A percentile compares a stretch with the other conserved stretches of the same genome.
phyloP scores from a whole-genome alignment of 208 protist genomes.

The Zelonia costaricensis region DNA sequence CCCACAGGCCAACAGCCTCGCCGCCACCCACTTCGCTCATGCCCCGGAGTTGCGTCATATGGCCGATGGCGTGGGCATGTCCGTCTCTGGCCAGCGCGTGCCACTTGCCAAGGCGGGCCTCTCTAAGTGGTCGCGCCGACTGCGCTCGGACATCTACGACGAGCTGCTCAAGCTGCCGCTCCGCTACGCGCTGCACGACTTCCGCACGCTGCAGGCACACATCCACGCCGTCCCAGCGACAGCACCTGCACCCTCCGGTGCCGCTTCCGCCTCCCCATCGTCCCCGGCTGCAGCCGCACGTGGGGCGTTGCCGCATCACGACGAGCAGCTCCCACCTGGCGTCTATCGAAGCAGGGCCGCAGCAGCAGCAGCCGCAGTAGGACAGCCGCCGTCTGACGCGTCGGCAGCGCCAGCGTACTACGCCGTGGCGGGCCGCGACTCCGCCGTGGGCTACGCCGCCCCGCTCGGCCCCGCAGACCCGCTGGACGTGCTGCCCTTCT shows the following conservation, averaged over 20 bases:
- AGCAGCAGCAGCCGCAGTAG: not conserved
- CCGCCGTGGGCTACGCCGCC: constrained; percentile 67
- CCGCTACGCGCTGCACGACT: constrained; percentile 80
- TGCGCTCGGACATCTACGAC: constrained; percentile 84
- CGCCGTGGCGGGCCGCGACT: constrained; percentile 46
- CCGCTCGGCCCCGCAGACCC: constrained; percentile 80
- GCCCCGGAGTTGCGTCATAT: constrained; percentile 27
- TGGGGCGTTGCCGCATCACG: too few species aligned
- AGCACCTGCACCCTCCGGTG: not conserved
- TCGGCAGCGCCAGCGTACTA: constrained; percentile 30
- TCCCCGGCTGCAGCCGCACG: too few species aligned
- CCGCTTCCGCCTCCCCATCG: not conserved
- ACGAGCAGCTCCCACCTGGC: constrained; percentile 19
- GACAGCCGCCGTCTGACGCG: not conserved
- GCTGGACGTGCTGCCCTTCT: constrained; percentile 80
- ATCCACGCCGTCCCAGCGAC: constrained; percentile 17
- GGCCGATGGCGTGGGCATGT: constrained; percentile 18
- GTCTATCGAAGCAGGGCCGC: constrained; percentile 13
- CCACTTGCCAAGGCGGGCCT: constrained; percentile 28
- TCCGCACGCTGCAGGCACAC: constrained; percentile 52
- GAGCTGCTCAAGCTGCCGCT: constrained; percentile 87
- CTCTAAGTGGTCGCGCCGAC: constrained; percentile 52
- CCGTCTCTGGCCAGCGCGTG: constrained; percentile 23
- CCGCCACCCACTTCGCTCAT: constrained; percentile 25
- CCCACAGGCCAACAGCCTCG: constrained; percentile 28